Base-by-base conservation (phyloP, 2,329 filamentous ascomycete genomes). In the Penicillium sclerotigenum region DNA sequence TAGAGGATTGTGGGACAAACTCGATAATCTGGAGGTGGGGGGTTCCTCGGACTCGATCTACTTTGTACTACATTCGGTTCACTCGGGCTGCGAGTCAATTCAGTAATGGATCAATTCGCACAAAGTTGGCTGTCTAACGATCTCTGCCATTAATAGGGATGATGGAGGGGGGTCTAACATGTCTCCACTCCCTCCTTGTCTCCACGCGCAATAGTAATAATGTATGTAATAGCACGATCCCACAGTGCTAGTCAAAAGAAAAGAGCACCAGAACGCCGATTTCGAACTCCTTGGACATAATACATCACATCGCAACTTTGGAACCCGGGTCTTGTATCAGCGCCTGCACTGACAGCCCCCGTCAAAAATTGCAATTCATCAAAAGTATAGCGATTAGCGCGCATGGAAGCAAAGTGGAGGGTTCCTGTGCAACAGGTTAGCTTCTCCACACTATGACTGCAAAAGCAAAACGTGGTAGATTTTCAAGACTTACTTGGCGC, bases 401-500 rank as follows among this genome's bases (percentile, higher is more conserved):
- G 73, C 70, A 61, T 75, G 74, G 63, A 75, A 76, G 64, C 74
- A 76, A 26, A 77, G 72, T 34, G 74, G 74, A 38, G 74, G 74
- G 42, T 73, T 70, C 50, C 73, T 75, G 26, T 16, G 28, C 26
- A 13, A 18, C 20, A 52, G 20, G 51, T 63, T 53, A 59, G 54
- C 45, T n/a, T 46, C 10, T 64, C 18, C n/a, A 55, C 28, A 51
- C 33, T 22, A 52, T 40, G 14, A 29, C 16, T 42, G 31, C 22
- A 47, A 18, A 11, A 4, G 7, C 6, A 26, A n/a, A 42, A n/a
- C 18, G 18, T 9, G 26, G n/a, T n/a, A n/a, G 7, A 26, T 16
- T 18, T 26, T 22, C 34, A 37, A 43, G 26, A 64, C 69, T 66
- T 66, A 76, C 71, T 75, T 75, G 54, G 68, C 72, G 43, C 68